Evolutionary conservation across 805 yeast genomes (phyloP).

Genomic region (Nakazawaea wyomingensis): DNA sequence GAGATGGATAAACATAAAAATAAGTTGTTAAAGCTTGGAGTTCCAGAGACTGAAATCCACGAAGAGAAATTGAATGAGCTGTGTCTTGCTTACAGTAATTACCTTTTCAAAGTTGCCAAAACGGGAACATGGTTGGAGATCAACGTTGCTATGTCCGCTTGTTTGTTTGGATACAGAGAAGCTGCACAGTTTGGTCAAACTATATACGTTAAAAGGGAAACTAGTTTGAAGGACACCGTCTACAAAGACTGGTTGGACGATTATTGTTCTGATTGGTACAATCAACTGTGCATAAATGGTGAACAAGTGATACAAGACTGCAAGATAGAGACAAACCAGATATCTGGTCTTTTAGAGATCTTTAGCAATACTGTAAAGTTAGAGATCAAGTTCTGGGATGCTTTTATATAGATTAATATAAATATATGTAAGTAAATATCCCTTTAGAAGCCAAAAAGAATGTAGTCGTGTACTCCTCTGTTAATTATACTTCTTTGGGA

Average conservation of each 20-base stretch:
- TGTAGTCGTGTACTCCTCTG: too few relatives aligned
- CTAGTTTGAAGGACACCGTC: slow-evolving; percentile 20
- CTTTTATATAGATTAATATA: slow-evolving; percentile 1
- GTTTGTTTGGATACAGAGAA: slow-evolving; percentile 65
- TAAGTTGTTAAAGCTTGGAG: slow-evolving; percentile 39
- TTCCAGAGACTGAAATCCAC: slow-evolving; percentile 34
- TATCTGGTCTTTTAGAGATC: slow-evolving; percentile 48
- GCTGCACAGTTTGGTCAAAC: slow-evolving; percentile 39
- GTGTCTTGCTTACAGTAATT: slow-evolving; percentile 56
- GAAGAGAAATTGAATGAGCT: slow-evolving; percentile 49
- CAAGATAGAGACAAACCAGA: slow-evolving; percentile 24
- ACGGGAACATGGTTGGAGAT: slow-evolving; percentile 57
- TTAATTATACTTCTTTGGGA: too few relatives aligned
- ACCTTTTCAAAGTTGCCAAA: slow-evolving; percentile 47
- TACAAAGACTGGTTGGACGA: slow-evolving; percentile 56
- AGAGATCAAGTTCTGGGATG: slow-evolving; percentile 71
- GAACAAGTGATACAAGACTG: slow-evolving; percentile 39
- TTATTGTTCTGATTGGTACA: slow-evolving; percentile 56
- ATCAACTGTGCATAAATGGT: slow-evolving; percentile 48
- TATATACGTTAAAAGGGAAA: slow-evolving; percentile 25
- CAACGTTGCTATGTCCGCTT: slow-evolving; percentile 67
- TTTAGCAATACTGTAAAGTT: slow-evolving; percentile 54
- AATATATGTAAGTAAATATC: not conserved
- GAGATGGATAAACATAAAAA: slow-evolving; percentile 55
- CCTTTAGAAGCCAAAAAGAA: too few relatives aligned